Percentiles rank a stretch among this genome's conserved stretches.
phyloP scores from a whole-genome alignment of 192 early-diverging fungal species.

The Funneliformis mosseae region DNA sequence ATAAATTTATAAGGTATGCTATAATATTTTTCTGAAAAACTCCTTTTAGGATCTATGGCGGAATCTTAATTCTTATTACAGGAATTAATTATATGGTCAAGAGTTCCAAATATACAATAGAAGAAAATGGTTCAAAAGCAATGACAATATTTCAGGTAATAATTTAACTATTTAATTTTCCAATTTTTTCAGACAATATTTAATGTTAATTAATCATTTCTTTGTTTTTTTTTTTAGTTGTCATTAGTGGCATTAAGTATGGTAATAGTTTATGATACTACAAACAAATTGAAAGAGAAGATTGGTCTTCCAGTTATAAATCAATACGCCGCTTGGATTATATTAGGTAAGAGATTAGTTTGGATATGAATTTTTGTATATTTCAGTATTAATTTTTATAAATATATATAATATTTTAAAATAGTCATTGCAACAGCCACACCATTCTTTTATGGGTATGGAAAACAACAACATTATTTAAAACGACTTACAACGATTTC shows the following conservation, averaged over 20 bases:
- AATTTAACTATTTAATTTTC: neutral
- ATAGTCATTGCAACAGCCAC: slow-evolving; percentile 55
- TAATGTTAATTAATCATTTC: neutral
- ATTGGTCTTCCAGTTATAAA: slow-evolving; percentile 72
- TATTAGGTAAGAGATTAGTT: slow-evolving; percentile 68
- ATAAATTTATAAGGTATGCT: neutral
- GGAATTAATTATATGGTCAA: slow-evolving; percentile 23
- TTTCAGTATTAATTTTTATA: no score
- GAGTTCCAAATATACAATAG: neutral
- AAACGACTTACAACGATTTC: slow-evolving; percentile 81
- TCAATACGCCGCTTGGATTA: slow-evolving; percentile 64
- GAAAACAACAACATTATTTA: slow-evolving; percentile 71
- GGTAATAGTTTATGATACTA: slow-evolving; percentile 63
- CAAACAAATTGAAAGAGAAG: slow-evolving; percentile 56
- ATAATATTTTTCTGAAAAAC: neutral
- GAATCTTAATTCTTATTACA: slow-evolving; percentile 38
- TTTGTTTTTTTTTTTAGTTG: slow-evolving; percentile 40
- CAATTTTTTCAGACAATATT: neutral
- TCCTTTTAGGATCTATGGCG: slow-evolving; percentile 46
- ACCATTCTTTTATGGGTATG: slow-evolving; percentile 64
- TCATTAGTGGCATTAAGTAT: slow-evolving; percentile 56
- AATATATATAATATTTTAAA: no score
- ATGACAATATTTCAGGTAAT: slow-evolving; percentile 6
- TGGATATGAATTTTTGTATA: neutral
- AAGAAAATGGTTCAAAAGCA: neutral